phyloP scores from a whole-genome alignment of 179 eudicot genomes.

The Silene coronaria region DNA sequence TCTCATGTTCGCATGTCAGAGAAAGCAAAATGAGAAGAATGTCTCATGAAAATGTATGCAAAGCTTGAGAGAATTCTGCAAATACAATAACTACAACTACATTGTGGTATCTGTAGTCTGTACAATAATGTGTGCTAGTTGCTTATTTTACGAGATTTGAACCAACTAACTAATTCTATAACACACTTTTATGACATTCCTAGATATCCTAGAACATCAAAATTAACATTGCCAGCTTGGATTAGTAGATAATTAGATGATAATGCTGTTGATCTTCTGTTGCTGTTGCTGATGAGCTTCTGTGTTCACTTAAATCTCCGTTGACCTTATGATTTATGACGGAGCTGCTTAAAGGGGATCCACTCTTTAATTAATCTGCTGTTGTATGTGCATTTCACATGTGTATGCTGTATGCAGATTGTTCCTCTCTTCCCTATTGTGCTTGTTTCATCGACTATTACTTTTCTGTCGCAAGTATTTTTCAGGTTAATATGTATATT shows the following conservation, averaged over 20 bases:
- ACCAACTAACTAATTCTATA: background rate
- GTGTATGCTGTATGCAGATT: background rate
- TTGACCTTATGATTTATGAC: background rate
- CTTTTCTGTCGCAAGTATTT: background rate
- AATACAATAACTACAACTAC: background rate
- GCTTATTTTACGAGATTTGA: background rate
- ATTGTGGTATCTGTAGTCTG: background rate
- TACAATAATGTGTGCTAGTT: background rate
- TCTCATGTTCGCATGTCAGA: background rate
- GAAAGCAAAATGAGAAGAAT: background rate
- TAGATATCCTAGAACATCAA: background rate
- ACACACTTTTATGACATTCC: background rate
- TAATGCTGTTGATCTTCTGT: too few relatives aligned
- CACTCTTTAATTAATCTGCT: background rate
- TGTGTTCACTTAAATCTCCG: background rate
- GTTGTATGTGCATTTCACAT: background rate
- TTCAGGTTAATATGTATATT: constrained; percentile 5
- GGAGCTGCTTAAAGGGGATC: background rate
- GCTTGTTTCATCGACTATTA: background rate
- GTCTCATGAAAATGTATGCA: background rate
- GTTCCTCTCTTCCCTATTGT: background rate
- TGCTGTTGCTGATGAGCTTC: too few relatives aligned
- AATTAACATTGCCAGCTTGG: background rate
- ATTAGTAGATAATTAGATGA: too few relatives aligned
- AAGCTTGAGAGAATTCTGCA: background rate